A percentile compares a stretch with the other conserved stretches of the same genome.
These are phyloP conservation scores for Xanthoceras sorbifolium DNA, from an alignment of 345 rosid species.

Conservation along the genomic window DNA sequence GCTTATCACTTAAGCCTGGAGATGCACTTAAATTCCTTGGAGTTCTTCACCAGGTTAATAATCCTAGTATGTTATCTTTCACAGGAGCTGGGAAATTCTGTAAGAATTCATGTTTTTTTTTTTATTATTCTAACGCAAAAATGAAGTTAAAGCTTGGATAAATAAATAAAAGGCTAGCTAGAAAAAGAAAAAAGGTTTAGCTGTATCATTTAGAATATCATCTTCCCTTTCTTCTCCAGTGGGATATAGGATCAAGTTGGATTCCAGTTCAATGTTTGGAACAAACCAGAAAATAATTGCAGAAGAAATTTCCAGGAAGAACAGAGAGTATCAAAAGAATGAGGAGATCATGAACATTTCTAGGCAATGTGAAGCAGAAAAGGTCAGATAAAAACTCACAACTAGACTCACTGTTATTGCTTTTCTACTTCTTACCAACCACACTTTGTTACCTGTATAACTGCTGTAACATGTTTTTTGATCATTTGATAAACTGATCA, in stretches of 20 bases:
- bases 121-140: not conserved
- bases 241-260: conserved; percentile 59
- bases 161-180: too few relatives aligned
- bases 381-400: conserved; percentile 31
- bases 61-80: conserved; percentile 62
- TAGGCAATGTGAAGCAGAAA: conserved; percentile 31
- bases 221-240: conserved; percentile 35
- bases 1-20: conserved; percentile 47
- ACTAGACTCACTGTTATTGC: not conserved
- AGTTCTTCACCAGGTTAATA: conserved; percentile 64
- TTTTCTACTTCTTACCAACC: not conserved
- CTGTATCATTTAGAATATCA: not conserved
- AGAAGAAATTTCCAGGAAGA: conserved; percentile 49
- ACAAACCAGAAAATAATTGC: conserved; percentile 37
- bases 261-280: conserved; percentile 43
- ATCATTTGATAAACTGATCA: too few relatives aligned
- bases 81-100: conserved; percentile 34
- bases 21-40: conserved; percentile 45
- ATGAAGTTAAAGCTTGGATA: not conserved
- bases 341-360: conserved; percentile 39
- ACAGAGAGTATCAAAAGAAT: conserved; percentile 41
- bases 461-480: too few relatives aligned
- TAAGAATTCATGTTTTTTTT: conserved; percentile 30
- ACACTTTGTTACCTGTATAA: not conserved
- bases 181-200: too few relatives aligned